Percentiles rank a stretch among this genome's conserved stretches.
Evolutionary conservation across 1,284 basidiomycete species (phyloP).

Genomic region (Meira nashicola): DNA sequence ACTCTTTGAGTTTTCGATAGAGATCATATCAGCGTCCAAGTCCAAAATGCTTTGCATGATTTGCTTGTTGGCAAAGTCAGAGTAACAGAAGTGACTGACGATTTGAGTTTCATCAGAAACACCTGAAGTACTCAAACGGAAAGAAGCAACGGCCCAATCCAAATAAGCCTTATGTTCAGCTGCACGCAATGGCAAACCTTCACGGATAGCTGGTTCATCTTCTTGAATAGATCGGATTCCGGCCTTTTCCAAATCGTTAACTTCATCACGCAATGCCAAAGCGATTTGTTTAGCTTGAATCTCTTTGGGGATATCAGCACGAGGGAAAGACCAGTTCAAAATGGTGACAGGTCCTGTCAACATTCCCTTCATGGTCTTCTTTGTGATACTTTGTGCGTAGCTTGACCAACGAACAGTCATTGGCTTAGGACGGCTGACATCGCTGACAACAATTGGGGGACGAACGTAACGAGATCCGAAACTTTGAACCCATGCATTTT

Average conservation of each 20-base stretch:
- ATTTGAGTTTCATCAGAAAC: conserved; percentile 50
- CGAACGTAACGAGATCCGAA: conserved; percentile 87
- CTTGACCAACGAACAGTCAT: conserved; percentile 97
- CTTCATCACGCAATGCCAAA: conserved; percentile 95
- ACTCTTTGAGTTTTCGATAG: conserved; percentile 73
- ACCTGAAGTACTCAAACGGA: conserved; percentile 49
- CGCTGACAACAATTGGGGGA: conserved; percentile 96
- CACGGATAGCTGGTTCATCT: conserved; percentile 96
- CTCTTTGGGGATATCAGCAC: conserved; percentile 93
- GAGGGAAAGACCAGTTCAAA: conserved; percentile 99
- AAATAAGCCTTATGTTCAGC: conserved; percentile 50
- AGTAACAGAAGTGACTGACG: conserved; percentile 53
- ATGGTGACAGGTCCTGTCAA: conserved; percentile 70
- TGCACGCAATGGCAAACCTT: conserved; percentile 62
- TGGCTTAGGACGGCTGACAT: conserved; percentile 84
- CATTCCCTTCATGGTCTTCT: conserved; percentile 99
- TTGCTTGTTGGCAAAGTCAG: conserved; percentile 69
- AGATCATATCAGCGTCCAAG: conserved; percentile 98
- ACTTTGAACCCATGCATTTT: conserved; percentile 99
- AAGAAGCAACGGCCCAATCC: conserved; percentile 52
- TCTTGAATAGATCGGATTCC: conserved; percentile 98
- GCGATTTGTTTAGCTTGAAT: conserved; percentile 98
- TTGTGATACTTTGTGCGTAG: conserved; percentile 91
- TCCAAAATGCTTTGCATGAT: conserved; percentile 97
- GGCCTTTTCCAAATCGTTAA: conserved; percentile 92